Percentiles rank a stretch among this genome's conserved stretches.
Conservation (phyloP, 1,139 yeast species). For the Saccharomyces pastorianus region DNA sequence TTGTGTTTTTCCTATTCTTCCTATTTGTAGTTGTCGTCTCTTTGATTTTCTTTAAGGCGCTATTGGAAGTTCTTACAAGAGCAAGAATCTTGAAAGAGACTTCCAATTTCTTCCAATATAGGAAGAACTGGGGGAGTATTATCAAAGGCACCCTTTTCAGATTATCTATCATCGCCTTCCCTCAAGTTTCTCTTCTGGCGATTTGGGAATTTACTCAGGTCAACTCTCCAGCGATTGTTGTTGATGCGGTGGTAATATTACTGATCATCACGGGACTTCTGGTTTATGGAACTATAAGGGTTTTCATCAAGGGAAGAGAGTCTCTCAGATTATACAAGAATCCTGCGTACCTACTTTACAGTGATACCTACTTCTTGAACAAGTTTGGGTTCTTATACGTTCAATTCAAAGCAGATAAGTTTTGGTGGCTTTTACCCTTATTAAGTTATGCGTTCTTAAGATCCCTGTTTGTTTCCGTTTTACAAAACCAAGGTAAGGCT, state of each 20-base stretch:
- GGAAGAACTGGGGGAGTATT: slow-evolving; percentile 71
- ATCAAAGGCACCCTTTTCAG: slow-evolving; percentile 86
- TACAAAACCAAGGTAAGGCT: slow-evolving; percentile 70
- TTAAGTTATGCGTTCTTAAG: slow-evolving; percentile 62
- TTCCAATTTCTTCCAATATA: slow-evolving; percentile 65
- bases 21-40: slow-evolving; percentile 62
- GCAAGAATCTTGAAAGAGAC: slow-evolving; percentile 46
- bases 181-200: slow-evolving; percentile 74
- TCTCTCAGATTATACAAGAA: slow-evolving; percentile 71
- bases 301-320: slow-evolving; percentile 59
- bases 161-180: slow-evolving; percentile 70
- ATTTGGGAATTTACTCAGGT: slow-evolving; percentile 81
- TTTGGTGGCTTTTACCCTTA: slow-evolving; percentile 67
- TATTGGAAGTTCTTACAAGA: slow-evolving; percentile 62
- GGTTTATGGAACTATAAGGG: slow-evolving; percentile 66
- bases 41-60: slow-evolving; percentile 62
- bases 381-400: slow-evolving; percentile 89
- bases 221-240: slow-evolving; percentile 78
- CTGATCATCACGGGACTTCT: slow-evolving; percentile 51
- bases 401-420: slow-evolving; percentile 80
- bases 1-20: slow-evolving; percentile 76
- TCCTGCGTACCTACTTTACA: slow-evolving; percentile 86
- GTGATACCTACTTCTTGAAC: slow-evolving; percentile 73
- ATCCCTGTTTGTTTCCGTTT: slow-evolving; percentile 77
- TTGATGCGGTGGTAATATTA: slow-evolving; percentile 66